A percentile compares a stretch with the other conserved stretches of the same genome.
These are phyloP conservation scores for Stephania yunnanensis DNA, from an alignment of 164 flowering plant species.

Conservation along the genomic window DNA sequence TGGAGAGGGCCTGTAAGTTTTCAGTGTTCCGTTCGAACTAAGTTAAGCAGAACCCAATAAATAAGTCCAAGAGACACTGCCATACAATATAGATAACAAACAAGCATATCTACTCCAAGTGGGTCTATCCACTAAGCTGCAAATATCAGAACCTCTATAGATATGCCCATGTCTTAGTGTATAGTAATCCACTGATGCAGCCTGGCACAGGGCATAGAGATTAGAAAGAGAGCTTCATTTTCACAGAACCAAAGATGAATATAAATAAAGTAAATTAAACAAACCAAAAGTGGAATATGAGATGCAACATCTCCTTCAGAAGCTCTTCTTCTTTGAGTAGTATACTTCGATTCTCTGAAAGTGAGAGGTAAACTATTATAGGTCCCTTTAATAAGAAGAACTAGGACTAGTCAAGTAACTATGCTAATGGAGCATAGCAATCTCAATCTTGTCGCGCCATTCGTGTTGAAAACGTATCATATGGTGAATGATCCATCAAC, in stretches of 20 bases:
- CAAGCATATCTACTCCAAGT: constrained; percentile 1
- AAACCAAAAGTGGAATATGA: not conserved
- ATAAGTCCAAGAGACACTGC: not conserved
- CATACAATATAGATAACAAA: not conserved
- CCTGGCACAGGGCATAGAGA: not conserved
- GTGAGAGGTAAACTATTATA: not conserved
- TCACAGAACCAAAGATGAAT: not conserved
- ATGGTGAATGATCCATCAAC: constrained; percentile 81
- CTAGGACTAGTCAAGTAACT: not conserved
- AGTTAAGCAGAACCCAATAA: not conserved
- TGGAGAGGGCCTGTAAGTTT: not conserved
- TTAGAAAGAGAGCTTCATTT: not conserved
- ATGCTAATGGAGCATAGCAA: not conserved
- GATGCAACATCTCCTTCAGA: not conserved
- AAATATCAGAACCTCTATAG: not conserved
- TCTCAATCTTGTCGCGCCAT: constrained; percentile 45
- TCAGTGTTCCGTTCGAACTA: not conserved
- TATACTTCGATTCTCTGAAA: not conserved
- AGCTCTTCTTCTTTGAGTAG: not conserved
- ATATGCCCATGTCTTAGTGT: not conserved
- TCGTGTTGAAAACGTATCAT: constrained; percentile 75
- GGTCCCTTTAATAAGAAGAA: not conserved
- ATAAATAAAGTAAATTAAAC: too few relatives aligned
- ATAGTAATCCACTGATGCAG: not conserved
- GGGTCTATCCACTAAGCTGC: constrained; percentile 2